Evolutionary conservation across 2,329 filamentous ascomycete genomes (phyloP), one percentile per base, ranked within the genome.

Genomic region (Calonectria naviculata): DNA sequence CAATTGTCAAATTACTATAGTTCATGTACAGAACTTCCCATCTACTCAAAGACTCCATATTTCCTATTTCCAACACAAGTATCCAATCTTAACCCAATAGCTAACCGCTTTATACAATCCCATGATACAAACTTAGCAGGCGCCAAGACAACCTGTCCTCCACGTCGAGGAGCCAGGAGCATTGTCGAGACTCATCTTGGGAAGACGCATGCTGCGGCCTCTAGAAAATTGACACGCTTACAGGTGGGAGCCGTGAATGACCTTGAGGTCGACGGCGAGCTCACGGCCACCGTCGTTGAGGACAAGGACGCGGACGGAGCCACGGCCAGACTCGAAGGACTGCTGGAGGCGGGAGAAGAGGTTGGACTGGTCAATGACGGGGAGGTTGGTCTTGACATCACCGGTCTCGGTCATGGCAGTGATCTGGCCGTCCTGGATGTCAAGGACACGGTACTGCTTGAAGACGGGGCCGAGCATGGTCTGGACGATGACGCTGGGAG

Each of bases 391-490:
- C 94, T 98, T 98, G 90, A 99, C 95, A 84, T 99, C 96, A 80
- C 97, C 95, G 76, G 93, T 94, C 93, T 99, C 97, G 83, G 97
- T 99, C 95, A 99, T 98, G 89, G 95, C 95, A 78, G 97, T 95
- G 82, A 99, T 86, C 80, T 92, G 80, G 80, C 90, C 95, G 78
- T 97, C 94, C 85, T 95, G 93, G 78, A 99, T 93, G 89, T 99
- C 97, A 74, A 99, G 93, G 84, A 99, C 96, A 83, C 97, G 95
- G 93, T 99, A 99, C 91, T 98, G 97, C 95, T 98, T 98, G 95
- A 98, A 98, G 89, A 98, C 92, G 75, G 97, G 97, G 80, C 96
- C 97, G 78, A 97, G 94, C 95, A 99, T 98, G 89, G 96, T 98
- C 93, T 99, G 97, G 81, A 99, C 96, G 75, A 98, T 92, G 73